These are phyloP conservation scores for Lipomyces mesembrius DNA, from an alignment of 805 yeast species.

Conservation along the genomic window DNA sequence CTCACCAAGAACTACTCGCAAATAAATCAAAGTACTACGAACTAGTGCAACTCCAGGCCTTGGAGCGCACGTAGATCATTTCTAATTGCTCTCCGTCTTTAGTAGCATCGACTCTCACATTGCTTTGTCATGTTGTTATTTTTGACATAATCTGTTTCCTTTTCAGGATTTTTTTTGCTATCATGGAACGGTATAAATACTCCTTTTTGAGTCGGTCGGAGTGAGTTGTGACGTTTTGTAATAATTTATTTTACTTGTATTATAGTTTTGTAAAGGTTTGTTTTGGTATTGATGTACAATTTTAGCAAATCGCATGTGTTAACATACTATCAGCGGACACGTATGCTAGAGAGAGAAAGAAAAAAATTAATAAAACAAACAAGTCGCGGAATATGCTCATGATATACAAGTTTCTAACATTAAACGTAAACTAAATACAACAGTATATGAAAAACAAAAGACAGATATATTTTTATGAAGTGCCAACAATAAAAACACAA, in stretches of 20 bases:
- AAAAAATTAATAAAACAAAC: too few species aligned
- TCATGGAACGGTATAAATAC: too few species aligned
- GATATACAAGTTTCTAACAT: neutral
- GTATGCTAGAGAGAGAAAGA: too few species aligned
- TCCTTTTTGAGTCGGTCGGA: neutral
- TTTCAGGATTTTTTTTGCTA: too few species aligned
- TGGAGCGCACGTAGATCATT: constrained; percentile 50
- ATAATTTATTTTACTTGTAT: neutral
- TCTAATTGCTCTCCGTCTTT: neutral
- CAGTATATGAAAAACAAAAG: neutral
- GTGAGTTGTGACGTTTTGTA: too few species aligned
- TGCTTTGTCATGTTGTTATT: too few species aligned
- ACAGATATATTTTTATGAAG: too few species aligned
- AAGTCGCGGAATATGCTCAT: neutral
- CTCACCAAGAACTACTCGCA: constrained; percentile 50
- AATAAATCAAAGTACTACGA: constrained; percentile 48
- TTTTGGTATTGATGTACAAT: too few species aligned
- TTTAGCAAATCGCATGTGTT: too few species aligned
- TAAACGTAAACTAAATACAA: neutral
- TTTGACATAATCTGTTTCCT: too few species aligned
- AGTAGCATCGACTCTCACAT: neutral
- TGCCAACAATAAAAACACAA: neutral
- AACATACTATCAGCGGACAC: too few species aligned
- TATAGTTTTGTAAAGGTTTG: neutral
- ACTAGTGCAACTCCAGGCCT: constrained; percentile 49